Evolutionary conservation across 2,329 filamentous ascomycete species (phyloP).

Genomic region (Scedosporium apiospermum): DNA sequence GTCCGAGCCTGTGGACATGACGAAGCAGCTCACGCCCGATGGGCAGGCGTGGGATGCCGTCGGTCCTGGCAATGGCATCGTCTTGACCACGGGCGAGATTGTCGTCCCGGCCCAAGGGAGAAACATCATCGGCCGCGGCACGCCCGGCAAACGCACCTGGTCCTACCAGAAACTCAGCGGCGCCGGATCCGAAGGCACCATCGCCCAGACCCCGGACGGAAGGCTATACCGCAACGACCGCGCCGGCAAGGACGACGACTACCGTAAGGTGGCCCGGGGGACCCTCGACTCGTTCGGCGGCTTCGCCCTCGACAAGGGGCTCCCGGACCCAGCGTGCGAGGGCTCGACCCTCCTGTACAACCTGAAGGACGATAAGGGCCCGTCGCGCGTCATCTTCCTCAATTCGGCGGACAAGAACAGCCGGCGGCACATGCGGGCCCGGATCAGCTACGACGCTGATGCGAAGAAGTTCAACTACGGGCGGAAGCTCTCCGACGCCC

Average conservation of each 20-base stretch:
- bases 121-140: constrained; percentile 15
- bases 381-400: too few species aligned
- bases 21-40: constrained; percentile 12
- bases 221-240: constrained; percentile 13
- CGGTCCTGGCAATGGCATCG: constrained; percentile 15
- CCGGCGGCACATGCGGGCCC: too few species aligned
- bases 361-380: too few species aligned
- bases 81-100: constrained; percentile 12
- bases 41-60: constrained; percentile 14
- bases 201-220: constrained; percentile 12
- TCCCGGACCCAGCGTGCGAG: constrained; percentile 10
- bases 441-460: too few species aligned
- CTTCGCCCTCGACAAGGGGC: constrained; percentile 10
- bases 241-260: constrained; percentile 6
- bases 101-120: constrained; percentile 13
- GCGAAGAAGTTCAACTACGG: too few species aligned
- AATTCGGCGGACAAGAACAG: too few species aligned
- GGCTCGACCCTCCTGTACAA: too few species aligned
- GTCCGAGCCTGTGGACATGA: constrained; percentile 14
- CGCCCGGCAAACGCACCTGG: constrained; percentile 14
- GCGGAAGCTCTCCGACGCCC: too few species aligned
- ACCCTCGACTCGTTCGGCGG: constrained; percentile 8
- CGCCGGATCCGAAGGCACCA: constrained; percentile 12
- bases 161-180: constrained; percentile 9
- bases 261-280: constrained; percentile 11